Evolutionary conservation across 73 alveolate genomes (phyloP).

Genomic region (Halteria grandinella): DNA sequence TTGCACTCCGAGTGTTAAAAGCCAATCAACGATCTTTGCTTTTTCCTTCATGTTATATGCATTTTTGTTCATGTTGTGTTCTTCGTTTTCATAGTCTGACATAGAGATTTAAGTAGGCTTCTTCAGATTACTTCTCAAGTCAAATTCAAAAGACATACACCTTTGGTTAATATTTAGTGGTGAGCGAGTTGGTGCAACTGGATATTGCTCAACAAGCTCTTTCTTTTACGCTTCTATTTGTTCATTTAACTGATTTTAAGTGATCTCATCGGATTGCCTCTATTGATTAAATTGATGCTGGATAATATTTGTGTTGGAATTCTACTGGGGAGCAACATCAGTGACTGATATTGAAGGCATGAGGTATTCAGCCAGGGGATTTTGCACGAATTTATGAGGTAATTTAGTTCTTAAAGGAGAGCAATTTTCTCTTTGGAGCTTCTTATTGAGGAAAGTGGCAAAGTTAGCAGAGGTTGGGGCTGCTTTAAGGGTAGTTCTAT

Average conservation of each 20-base stretch:
- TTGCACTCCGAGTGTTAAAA: neutral
- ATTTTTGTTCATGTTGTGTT: conserved; percentile 35
- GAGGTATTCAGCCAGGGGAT: too few species aligned
- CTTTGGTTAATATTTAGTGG: conserved; percentile 17
- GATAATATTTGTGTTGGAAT: too few species aligned
- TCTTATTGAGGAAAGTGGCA: conserved; percentile 4
- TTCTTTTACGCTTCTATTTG: conserved; percentile 6
- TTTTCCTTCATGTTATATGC: conserved; percentile 21
- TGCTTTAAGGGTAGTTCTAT: too few species aligned
- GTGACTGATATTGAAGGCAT: too few species aligned
- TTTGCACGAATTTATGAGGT: too few species aligned
- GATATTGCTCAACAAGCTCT: conserved; percentile 13
- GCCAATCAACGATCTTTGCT: conserved; percentile 23
- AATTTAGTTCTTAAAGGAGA: too few species aligned
- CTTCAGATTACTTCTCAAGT: conserved; percentile 15
- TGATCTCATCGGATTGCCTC: too few species aligned
- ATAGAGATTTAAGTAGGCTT: conserved; percentile 20
- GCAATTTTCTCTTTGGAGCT: conserved; percentile 26
- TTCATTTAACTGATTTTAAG: conserved; percentile 34
- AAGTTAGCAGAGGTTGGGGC: too few species aligned
- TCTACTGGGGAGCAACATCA: too few species aligned
- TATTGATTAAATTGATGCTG: too few species aligned
- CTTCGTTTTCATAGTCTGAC: conserved; percentile 46
- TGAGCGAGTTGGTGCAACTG: conserved; percentile 44
- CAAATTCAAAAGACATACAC: conserved; percentile 33